Evolutionary conservation across 352 stramenopile species (phyloP), one percentile per base, ranked within the genome.

Genomic region (Globisporangium cylindrosporum): DNA sequence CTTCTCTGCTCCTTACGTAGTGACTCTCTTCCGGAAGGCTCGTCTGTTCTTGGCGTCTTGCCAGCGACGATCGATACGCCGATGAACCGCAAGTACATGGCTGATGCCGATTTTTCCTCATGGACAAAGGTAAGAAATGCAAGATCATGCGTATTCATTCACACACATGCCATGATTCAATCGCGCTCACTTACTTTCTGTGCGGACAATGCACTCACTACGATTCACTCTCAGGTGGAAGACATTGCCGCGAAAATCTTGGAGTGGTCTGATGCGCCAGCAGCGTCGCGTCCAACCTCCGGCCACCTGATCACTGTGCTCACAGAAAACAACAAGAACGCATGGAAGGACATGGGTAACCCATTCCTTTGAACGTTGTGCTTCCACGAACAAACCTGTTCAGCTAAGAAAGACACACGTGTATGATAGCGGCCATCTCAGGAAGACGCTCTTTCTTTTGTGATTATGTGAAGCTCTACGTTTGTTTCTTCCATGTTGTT

Each of bases 21-120:
- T 32, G 76, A 76, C 14, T 78, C 82, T 43, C 76, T 96, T 1
- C 86, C 87, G 6, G 56, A 76, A 9, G 71, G 77, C 27, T 72
- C 84, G 20, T 81, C 83, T 1, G 83, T 83, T 4, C 59, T 93
- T 20, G 88, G 82, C 7, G 77, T 97, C 27, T 75, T 97, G 0
- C 90, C 90, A 4, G 68, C 70, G 32, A 95, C 87, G 18, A 95
- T 97, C 61, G 90, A 97, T 69, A 97, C 90, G 53, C 86, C 90
- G 3, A 94, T 89, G 73, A 97, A 97, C 70, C 88, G 89, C 67
- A 90, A 92, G 76, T 92, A 78, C 68, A 97, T 96, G 87, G 78
- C 74, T 2, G 79, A 94, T 57, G 88, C 89, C 24, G 90, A 97
- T 67, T 92, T 92, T 67, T 88, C 84, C 6, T 89, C 79, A 8